Percentiles rank a stretch among this genome's conserved stretches.
These are phyloP conservation scores for Candida stauntonica DNA, from an alignment of 805 yeast genomes.

Conservation along the genomic window DNA sequence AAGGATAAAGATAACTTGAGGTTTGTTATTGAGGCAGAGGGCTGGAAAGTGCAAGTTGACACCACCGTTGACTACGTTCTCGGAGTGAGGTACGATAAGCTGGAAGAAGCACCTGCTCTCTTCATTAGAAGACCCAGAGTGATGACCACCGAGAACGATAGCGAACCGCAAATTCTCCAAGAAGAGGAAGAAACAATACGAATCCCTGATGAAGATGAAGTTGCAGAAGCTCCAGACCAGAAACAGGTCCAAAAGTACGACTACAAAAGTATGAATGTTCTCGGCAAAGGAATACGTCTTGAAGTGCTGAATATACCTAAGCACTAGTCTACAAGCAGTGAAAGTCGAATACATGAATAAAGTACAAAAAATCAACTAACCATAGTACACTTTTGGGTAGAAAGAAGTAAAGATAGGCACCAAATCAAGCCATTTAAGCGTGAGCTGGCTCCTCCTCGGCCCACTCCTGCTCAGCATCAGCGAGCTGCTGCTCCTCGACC, in stretches of 20 bases:
- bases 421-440: slow-evolving; percentile 14
- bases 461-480: slow-evolving; percentile 52
- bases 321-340: background rate
- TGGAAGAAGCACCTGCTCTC: slow-evolving; percentile 6
- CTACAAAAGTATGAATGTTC: slow-evolving; percentile 14
- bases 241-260: slow-evolving; percentile 20
- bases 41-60: slow-evolving; percentile 19
- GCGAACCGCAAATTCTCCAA: background rate
- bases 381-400: slow-evolving; percentile 3
- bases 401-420: slow-evolving; percentile 1
- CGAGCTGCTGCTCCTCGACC: slow-evolving; percentile 44
- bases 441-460: slow-evolving; percentile 36
- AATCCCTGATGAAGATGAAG: slow-evolving; percentile 22
- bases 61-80: slow-evolving; percentile 11
- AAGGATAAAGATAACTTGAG: slow-evolving; percentile 11
- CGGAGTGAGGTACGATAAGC: slow-evolving; percentile 6
- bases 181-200: slow-evolving; percentile 13
- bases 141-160: background rate
- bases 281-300: slow-evolving; percentile 18
- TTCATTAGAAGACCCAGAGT: slow-evolving; percentile 16
- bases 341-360: background rate
- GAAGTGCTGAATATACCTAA: slow-evolving; percentile 21
- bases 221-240: slow-evolving; percentile 6
- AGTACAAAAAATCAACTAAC: background rate
- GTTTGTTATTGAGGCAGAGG: slow-evolving; percentile 10